Conservation (phyloP, 495 filamentous ascomycete species). For the Penicillium fimorum region DNA sequence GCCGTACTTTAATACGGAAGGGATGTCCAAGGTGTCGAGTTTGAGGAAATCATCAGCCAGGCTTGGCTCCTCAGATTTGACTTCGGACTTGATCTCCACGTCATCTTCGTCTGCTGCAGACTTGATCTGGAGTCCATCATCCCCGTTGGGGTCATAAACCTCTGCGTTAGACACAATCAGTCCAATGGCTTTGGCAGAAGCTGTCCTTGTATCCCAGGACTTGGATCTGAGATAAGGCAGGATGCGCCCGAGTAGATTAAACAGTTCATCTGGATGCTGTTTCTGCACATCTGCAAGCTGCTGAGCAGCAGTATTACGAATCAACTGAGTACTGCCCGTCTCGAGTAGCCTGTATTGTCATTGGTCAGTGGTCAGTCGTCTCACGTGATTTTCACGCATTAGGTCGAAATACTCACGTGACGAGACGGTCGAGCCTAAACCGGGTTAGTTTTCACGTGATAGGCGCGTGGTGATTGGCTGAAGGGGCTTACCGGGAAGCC, state of each 20-base stretch:
- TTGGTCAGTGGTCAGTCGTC: slow-evolving; percentile 27
- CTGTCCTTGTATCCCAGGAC: slow-evolving; percentile 91
- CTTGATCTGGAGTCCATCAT: slow-evolving; percentile 51
- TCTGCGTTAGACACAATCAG: slow-evolving; percentile 89
- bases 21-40: slow-evolving; percentile 73
- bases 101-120: slow-evolving; percentile 54
- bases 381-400: neutral
- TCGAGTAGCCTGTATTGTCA: slow-evolving; percentile 71
- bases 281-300: slow-evolving; percentile 97
- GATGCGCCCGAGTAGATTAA: slow-evolving; percentile 94
- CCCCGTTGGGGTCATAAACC: slow-evolving; percentile 80
- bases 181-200: slow-evolving; percentile 87
- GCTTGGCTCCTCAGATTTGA: slow-evolving; percentile 32
- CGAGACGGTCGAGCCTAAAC: slow-evolving; percentile 79
- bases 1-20: slow-evolving; percentile 75
- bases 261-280: slow-evolving; percentile 93
- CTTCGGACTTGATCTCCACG: slow-evolving; percentile 47
- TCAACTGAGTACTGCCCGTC: slow-evolving; percentile 90
- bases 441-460: slow-evolving; percentile 40
- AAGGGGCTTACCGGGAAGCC: slow-evolving; percentile 52
- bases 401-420: slow-evolving; percentile 70
- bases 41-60: slow-evolving; percentile 56
- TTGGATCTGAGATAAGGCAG: slow-evolving; percentile 89
- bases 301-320: slow-evolving; percentile 92
- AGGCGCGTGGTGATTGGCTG: slow-evolving; percentile 31